A percentile compares a stretch with the other conserved stretches of the same genome.
Evolutionary conservation across 108 stramenopile species (phyloP).

Genomic region (Cyclotella distinguenda): DNA sequence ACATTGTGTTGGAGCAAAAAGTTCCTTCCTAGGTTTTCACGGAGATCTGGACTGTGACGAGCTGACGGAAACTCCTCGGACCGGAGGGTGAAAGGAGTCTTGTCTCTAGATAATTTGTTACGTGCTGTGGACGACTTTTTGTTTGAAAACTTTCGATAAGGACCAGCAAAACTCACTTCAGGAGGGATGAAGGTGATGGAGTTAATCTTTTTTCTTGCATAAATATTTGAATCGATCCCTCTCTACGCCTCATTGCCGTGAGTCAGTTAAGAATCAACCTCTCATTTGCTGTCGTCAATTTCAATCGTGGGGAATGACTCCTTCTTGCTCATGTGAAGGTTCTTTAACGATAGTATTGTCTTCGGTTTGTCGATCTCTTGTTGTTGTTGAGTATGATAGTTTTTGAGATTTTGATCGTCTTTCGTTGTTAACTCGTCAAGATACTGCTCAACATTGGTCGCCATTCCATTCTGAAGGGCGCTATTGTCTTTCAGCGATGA

Average conservation of each 20-base stretch:
- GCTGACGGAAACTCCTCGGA: no score
- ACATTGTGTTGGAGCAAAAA: not conserved
- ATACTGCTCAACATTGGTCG: not conserved
- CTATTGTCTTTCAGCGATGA: not conserved
- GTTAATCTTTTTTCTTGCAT: not conserved
- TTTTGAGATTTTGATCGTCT: not conserved
- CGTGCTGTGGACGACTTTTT: no score
- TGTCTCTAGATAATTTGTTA: no score
- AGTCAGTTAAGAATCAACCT: conserved; percentile 1
- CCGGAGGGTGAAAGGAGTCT: no score
- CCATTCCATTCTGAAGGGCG: not conserved
- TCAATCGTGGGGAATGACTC: not conserved
- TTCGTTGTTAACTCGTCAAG: no score
- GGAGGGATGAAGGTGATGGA: not conserved
- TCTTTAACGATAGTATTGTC: not conserved
- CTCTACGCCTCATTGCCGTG: not conserved
- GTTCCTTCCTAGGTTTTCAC: conserved; percentile 1
- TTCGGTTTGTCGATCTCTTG: not conserved
- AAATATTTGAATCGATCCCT: not conserved
- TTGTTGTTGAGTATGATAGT: not conserved
- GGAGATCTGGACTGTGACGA: no score
- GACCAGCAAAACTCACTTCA: no score
- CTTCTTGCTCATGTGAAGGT: not conserved
- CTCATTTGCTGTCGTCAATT: not conserved
- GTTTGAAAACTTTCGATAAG: no score